Percentiles rank a stretch among this genome's conserved stretches.
Conservation (phyloP, 2,329 filamentous ascomycete species). For the Ascochyta pisi region DNA sequence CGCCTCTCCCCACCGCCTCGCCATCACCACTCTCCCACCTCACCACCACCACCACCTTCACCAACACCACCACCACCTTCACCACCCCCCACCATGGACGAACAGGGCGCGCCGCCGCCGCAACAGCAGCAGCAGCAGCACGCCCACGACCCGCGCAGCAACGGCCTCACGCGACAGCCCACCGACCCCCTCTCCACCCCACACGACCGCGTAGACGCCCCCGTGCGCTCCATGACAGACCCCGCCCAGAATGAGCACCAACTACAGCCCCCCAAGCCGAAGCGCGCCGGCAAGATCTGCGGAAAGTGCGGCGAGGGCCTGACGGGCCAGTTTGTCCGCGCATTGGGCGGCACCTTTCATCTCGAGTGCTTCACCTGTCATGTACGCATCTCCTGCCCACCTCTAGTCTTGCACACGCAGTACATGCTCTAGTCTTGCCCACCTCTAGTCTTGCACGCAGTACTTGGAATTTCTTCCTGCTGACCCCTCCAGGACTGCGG, state of each 20-base stretch:
- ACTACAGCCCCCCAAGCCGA: constrained; percentile 32
- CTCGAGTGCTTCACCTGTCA: constrained; percentile 97
- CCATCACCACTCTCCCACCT: too few relatives aligned
- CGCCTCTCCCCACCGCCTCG: constrained; percentile 2
- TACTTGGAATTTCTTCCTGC: neutral
- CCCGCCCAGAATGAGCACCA: constrained; percentile 31
- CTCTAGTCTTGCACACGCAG: too few relatives aligned
- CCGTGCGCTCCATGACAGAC: constrained; percentile 39
- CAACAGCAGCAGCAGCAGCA: constrained; percentile 24
- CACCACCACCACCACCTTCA: neutral
- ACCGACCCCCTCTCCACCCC: constrained; percentile 39
- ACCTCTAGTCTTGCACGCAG: neutral
- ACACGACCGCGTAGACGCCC: constrained; percentile 31
- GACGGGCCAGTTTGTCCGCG: constrained; percentile 94
- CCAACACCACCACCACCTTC: constrained; percentile 17
- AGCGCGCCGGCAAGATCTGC: constrained; percentile 56
- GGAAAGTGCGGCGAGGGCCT: constrained; percentile 88
- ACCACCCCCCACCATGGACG: constrained; percentile 42
- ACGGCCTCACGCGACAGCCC: constrained; percentile 40
- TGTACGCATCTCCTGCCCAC: too few relatives aligned
- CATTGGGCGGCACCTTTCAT: constrained; percentile 92
- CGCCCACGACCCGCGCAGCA: constrained; percentile 41
- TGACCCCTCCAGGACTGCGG: constrained; percentile 80
- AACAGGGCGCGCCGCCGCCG: constrained; percentile 28
- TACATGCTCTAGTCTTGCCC: too few relatives aligned